These are phyloP conservation scores for Boehmeria nivea DNA, from an alignment of 306 rosid species.

Conservation along the genomic window DNA sequence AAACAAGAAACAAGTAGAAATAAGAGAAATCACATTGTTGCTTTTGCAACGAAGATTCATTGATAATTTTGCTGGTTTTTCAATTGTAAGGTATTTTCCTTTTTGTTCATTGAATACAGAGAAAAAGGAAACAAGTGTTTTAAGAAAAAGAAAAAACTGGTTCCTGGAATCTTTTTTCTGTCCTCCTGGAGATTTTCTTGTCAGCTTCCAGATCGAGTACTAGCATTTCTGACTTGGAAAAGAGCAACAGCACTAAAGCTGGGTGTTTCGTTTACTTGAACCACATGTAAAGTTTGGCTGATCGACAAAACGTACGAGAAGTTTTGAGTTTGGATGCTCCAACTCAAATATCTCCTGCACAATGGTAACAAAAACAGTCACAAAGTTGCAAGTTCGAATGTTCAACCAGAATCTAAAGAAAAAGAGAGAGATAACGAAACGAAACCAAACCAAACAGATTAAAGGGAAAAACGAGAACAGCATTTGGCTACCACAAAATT, in stretches of 20 bases:
- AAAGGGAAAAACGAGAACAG: slow-evolving; percentile 13
- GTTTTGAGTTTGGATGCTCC: slow-evolving; percentile 58
- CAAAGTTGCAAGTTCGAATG: not conserved
- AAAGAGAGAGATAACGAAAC: not conserved
- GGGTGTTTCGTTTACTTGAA: slow-evolving; percentile 20
- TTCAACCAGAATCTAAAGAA: too few species aligned
- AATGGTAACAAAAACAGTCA: not conserved
- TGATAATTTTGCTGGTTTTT: not conserved
- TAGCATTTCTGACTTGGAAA: not conserved
- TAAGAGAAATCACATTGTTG: slow-evolving; percentile 8
- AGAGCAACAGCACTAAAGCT: not conserved
- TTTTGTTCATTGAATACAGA: not conserved
- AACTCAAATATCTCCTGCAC: slow-evolving; percentile 69
- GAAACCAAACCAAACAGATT: not conserved
- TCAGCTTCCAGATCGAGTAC: not conserved
- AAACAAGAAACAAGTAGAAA: slow-evolving; percentile 13
- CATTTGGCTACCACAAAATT: slow-evolving; percentile 82
- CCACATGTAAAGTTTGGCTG: slow-evolving; percentile 64
- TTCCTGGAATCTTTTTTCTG: too few species aligned
- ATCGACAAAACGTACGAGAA: slow-evolving; percentile 50
- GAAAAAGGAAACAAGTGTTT: not conserved
- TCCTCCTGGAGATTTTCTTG: not conserved
- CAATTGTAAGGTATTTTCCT: not conserved
- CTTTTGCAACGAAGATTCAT: not conserved
- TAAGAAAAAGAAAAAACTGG: not conserved